A percentile compares a stretch with the other conserved stretches of the same genome.
Conservation (phyloP, 345 rosid species). For the Populus alba region DNA sequence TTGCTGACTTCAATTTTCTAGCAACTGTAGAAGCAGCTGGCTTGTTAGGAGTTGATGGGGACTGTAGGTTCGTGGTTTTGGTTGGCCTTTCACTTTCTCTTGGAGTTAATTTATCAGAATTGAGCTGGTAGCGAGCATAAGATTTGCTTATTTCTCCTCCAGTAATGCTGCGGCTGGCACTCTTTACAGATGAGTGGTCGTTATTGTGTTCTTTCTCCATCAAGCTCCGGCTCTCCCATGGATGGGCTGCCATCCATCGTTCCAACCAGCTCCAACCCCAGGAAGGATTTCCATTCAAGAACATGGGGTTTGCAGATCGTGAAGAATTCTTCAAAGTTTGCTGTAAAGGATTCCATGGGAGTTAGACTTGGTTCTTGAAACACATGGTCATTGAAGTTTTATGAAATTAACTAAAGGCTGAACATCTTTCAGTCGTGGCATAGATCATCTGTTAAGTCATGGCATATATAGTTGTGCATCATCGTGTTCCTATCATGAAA, state of each 20-base stretch:
- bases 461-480: too few relatives aligned
- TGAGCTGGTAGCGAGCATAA: slow-evolving; percentile 59
- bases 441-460: too few relatives aligned
- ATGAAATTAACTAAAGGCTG: too few relatives aligned
- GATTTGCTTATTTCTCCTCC: slow-evolving; percentile 68
- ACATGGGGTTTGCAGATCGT: slow-evolving; percentile 55
- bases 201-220: slow-evolving; percentile 60
- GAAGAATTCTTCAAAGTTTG: slow-evolving; percentile 76
- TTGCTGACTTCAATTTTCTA: slow-evolving; percentile 58
- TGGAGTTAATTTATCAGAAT: slow-evolving; percentile 61
- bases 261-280: slow-evolving; percentile 99
- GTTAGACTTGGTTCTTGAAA: slow-evolving; percentile 7
- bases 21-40: slow-evolving; percentile 20
- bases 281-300: slow-evolving; percentile 76
- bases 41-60: slow-evolving; percentile 46
- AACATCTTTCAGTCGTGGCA: too few relatives aligned
- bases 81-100: slow-evolving; percentile 56
- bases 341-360: slow-evolving; percentile 37
- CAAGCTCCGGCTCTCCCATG: slow-evolving; percentile 50
- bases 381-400: not conserved
- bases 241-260: slow-evolving; percentile 93
- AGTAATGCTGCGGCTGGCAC: slow-evolving; percentile 32
- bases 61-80: slow-evolving; percentile 50
- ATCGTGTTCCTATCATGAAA: not conserved
- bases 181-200: slow-evolving; percentile 49